phyloP scores from a whole-genome alignment of 2,329 filamentous ascomycete genomes.

The Gyromitra esculenta region DNA sequence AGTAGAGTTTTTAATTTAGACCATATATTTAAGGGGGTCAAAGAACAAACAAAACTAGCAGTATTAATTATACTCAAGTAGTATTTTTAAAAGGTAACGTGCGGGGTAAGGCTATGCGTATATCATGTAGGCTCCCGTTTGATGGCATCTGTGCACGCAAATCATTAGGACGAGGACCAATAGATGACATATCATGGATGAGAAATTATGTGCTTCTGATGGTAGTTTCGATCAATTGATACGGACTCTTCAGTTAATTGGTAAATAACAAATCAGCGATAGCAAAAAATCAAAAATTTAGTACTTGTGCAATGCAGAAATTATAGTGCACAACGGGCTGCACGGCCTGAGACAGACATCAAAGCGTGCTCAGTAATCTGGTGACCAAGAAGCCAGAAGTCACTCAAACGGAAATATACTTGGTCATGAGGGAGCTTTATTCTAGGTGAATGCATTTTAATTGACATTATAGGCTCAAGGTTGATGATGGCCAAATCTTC shows the following conservation, averaged over 20 bases:
- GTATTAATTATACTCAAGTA: neutral
- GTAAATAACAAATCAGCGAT: neutral
- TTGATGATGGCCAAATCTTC: conserved; percentile 3
- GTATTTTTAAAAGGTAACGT: neutral
- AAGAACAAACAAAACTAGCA: neutral
- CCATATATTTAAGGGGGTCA: neutral
- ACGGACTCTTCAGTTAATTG: neutral
- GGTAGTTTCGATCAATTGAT: conserved; percentile 1
- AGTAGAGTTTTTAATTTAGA: conserved; percentile 6
- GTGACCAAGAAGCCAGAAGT: conserved; percentile 1
- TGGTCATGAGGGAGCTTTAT: neutral
- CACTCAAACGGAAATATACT: neutral
- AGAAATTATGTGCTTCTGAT: neutral
- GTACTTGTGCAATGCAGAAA: neutral
- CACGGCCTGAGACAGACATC: conserved; percentile 16
- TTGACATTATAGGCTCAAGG: conserved; percentile 9
- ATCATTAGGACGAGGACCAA: conserved; percentile 10
- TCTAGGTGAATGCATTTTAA: neutral
- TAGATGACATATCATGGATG: neutral
- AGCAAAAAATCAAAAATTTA: neutral
- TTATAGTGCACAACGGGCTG: neutral
- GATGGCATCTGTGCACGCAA: conserved; percentile 18
- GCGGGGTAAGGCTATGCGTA: conserved; percentile 40
- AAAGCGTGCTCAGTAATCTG: conserved; percentile 15
- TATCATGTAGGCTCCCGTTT: conserved; percentile 42